phyloP scores from a whole-genome alignment of 2,329 filamentous ascomycete species.

The Fusarium mangiferae region DNA sequence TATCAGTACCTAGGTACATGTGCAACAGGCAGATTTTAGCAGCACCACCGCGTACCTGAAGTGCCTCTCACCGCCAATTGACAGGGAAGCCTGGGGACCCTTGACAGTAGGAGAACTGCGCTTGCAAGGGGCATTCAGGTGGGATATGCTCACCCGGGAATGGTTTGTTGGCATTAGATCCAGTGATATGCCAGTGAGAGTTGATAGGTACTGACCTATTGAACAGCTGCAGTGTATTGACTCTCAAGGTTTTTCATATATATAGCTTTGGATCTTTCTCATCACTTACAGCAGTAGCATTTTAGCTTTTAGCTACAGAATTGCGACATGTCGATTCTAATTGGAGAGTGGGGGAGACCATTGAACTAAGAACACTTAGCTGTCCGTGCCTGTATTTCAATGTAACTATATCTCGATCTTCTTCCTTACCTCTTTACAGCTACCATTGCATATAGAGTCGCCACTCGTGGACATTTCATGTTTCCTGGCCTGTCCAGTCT shows the following conservation, averaged over 20 bases:
- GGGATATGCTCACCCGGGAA: constrained; percentile 13
- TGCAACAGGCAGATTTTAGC: constrained; percentile 21
- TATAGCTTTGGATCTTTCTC: background rate
- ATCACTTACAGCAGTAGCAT: background rate
- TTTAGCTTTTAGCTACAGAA: background rate
- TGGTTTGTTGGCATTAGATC: background rate
- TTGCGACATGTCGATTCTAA: background rate
- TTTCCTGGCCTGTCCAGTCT: background rate
- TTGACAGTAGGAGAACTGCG: constrained; percentile 27
- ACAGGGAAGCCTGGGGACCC: constrained; percentile 36
- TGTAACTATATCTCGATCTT: background rate
- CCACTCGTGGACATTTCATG: background rate
- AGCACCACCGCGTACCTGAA: constrained; percentile 22
- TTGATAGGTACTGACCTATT: background rate
- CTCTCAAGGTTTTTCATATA: background rate
- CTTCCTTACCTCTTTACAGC: background rate
- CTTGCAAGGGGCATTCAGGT: constrained; percentile 40
- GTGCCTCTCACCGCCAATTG: constrained; percentile 45
- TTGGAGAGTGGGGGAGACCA: background rate
- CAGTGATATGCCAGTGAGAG: background rate
- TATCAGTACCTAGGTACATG: constrained; percentile 11
- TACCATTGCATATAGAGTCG: background rate
- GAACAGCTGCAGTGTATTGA: background rate
- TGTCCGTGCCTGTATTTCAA: background rate
- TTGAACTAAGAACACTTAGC: background rate